Evolutionary conservation across 2,329 filamentous ascomycete genomes (phyloP), one percentile per base, ranked within the genome.

Genomic region (Pyrenochaeta sp.): DNA sequence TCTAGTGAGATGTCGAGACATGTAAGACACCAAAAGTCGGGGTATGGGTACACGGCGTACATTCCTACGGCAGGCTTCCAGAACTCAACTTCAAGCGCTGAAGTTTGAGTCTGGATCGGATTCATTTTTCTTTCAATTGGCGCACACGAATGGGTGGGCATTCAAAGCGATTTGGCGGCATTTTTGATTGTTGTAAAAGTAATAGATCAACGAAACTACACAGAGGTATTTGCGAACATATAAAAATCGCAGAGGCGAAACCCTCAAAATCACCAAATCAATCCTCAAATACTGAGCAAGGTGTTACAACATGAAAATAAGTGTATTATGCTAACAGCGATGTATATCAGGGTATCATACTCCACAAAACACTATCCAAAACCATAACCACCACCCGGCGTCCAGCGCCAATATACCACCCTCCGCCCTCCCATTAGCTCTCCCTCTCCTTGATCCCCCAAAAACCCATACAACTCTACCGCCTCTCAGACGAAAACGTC

Each of bases 41-140:
- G 8, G n/a, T 12, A 47, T 24, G 15, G 45, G 30, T 34, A 19
- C 27, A 45, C 10, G 28, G 45, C 45, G 45, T 47, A 30, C 28
- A 47, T 47, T 47, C 45, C 45, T 47, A 36, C 45, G 27, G 30
- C 45, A 55, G 42, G 34, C 43, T 45, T 57, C 42, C 37, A 46
- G 47, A 62, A 48, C 52, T 66, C 54, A 61, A 69, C 71, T 73
- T 73, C 71, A 73, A 73, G 71, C 67, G 71, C 71, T 73, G 71
- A 73, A 73, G 70, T 68, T 65, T 59, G 61, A 64, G 50, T 50
- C 36, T 47, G 40, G 34, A 52, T 22, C 24, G 37, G 9, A 46
- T 53, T 24, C 15, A 53, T 30, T 34, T 49, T 49, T 30, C 19
- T 49, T 49, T 32, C 30, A 3, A n/a, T 46, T 37, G 44, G 28